Evolutionary conservation across 352 stramenopile genomes (phyloP).

Genomic region (Phytophthora meadii): DNA sequence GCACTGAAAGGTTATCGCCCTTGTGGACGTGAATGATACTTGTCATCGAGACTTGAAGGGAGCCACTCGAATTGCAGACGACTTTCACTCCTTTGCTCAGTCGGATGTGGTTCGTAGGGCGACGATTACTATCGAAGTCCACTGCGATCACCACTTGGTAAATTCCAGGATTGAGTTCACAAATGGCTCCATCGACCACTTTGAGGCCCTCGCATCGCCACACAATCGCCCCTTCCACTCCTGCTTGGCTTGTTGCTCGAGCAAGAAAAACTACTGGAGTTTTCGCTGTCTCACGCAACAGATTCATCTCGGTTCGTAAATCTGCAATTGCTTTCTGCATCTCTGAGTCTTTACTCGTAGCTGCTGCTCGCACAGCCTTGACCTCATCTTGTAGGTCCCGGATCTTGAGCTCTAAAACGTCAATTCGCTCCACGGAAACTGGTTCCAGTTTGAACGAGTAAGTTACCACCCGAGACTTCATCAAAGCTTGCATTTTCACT

Average conservation of each 20-base stretch:
- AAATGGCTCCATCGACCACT: slow-evolving; percentile 6
- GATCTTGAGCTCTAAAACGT: slow-evolving; percentile 21
- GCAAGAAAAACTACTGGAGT: slow-evolving; percentile 7
- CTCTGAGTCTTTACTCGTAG: slow-evolving; percentile 1
- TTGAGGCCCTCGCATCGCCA: slow-evolving; percentile 19
- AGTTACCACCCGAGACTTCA: slow-evolving; percentile 7
- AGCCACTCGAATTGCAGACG: slow-evolving; percentile 7
- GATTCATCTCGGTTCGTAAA: slow-evolving; percentile 10
- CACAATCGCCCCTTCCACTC: slow-evolving; percentile 4
- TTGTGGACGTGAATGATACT: slow-evolving; percentile 16
- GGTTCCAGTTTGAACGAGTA: slow-evolving; percentile 16
- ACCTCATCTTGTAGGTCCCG: slow-evolving; percentile 23
- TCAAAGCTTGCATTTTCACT: slow-evolving; percentile 22
- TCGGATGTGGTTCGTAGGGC: not conserved
- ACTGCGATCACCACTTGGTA: slow-evolving; percentile 20
- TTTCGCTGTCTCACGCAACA: slow-evolving; percentile 2
- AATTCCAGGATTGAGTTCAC: slow-evolving; percentile 4
- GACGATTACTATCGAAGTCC: slow-evolving; percentile 3
- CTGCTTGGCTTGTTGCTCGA: slow-evolving; percentile 6
- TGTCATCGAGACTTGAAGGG: slow-evolving; percentile 3
- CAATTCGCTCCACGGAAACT: slow-evolving; percentile 9
- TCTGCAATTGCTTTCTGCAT: slow-evolving; percentile 8
- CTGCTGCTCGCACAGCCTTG: slow-evolving; percentile 10
- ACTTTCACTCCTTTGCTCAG: slow-evolving; percentile 11
- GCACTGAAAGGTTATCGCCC: slow-evolving; percentile 9